These are phyloP conservation scores for Penicillium canescens DNA, from an alignment of 495 filamentous ascomycete genomes.

Conservation along the genomic window DNA sequence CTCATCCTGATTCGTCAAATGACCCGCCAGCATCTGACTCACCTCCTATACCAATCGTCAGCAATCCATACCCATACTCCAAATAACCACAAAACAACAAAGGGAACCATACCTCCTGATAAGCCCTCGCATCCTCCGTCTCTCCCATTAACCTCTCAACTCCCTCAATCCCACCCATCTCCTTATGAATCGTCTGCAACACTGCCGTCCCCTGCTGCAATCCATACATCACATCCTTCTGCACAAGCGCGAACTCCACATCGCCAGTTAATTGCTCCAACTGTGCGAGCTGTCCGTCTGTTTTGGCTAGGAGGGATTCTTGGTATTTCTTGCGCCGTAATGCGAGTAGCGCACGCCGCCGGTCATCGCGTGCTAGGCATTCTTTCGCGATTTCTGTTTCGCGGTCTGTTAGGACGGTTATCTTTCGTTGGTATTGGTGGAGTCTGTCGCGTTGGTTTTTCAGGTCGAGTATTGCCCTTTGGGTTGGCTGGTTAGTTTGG, in stretches of 20 bases:
- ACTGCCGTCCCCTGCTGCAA: conserved; percentile 90
- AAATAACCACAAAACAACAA: conserved; percentile 3
- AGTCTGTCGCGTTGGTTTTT: conserved; percentile 97
- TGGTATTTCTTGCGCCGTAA: conserved; percentile 97
- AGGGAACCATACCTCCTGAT: conserved; percentile 66
- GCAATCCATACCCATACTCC: not conserved
- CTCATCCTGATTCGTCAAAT: conserved; percentile 89
- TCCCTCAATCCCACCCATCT: conserved; percentile 93
- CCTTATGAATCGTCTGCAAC: conserved; percentile 83
- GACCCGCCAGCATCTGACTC: conserved; percentile 82
- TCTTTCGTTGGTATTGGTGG: conserved; percentile 88
- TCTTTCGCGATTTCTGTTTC: conserved; percentile 83
- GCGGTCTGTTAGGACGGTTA: conserved; percentile 75
- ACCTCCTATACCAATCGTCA: conserved; percentile 61
- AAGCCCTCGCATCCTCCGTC: conserved; percentile 81
- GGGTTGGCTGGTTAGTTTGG: conserved; percentile 6
- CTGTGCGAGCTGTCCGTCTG: conserved; percentile 85
- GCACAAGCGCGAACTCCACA: conserved; percentile 91
- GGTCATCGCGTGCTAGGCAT: conserved; percentile 74
- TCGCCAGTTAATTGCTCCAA: conserved; percentile 79
- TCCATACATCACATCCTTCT: conserved; percentile 92
- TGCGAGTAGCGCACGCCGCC: conserved; percentile 79
- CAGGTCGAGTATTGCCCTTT: conserved; percentile 89
- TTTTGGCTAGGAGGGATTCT: conserved; percentile 83
- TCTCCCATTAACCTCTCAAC: conserved; percentile 95